Evolutionary conservation across 2,329 filamentous ascomycete genomes (phyloP), one percentile per base, ranked within the genome.

Genomic region (Amesomyces nigricolor): DNA sequence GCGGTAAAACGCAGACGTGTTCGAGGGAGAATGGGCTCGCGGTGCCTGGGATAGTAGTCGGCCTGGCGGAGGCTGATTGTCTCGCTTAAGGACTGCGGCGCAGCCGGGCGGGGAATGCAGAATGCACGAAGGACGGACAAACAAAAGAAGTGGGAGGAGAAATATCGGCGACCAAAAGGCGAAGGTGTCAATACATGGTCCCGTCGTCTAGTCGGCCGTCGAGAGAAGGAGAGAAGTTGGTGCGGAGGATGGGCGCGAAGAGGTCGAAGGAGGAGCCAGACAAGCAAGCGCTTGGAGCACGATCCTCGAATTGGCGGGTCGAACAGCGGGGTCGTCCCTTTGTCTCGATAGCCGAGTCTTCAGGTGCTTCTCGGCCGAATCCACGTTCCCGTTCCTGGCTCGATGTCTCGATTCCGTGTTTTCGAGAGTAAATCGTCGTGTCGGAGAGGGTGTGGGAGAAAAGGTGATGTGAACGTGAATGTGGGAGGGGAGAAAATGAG

Each of bases 161-260:
- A 42, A 22, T 43, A 54, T 51, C 57, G 51, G 60, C 43, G 52
- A 59, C 56, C 58, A 51, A 54, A 42, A 46, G 54, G 52, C 52
- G 52, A 37, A 44, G 51, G 47, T 38, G 62, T 64, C 58, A 64
- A 58, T 48, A 61, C 62, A 63, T 63, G 44, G 53, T 47, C 58
- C 32, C 17, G 47, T 56, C 38, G 43, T 61, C 57, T 11, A 2
- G 51, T 45, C 16, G 22, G 22, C 22, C 22, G 17, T 37, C 16
- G 17, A 47, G 30, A 17, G 35, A 44, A 17, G 10, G 14, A 17
- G 43, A 51, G 13, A 19, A 47, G 50, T 8, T 42, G 54, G 6
- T 26, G 46, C 3, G 3, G 17, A 10, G 32, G 11, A 13, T 35
- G 8, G 32, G 8, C 32, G 22, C 22, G 22, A 19, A 19, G 46